Evolutionary conservation across 2,329 filamentous ascomycete genomes (phyloP).

Genomic region (Lomentospora prolificans): DNA sequence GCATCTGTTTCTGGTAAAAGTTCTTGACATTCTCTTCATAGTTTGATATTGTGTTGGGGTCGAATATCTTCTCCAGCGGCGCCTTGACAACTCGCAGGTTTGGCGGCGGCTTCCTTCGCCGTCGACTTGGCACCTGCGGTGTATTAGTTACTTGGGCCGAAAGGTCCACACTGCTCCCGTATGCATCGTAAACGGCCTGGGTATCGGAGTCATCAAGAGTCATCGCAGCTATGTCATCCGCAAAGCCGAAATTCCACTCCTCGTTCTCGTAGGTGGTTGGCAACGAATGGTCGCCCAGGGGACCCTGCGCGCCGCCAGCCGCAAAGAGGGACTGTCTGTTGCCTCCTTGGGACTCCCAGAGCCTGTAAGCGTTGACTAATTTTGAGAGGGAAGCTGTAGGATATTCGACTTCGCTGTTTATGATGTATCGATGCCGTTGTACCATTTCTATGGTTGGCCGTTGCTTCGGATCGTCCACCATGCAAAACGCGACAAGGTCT

Average conservation of each 20-base stretch:
- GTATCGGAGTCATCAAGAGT: constrained; percentile 42
- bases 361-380: constrained; percentile 61
- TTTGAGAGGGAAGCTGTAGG: constrained; percentile 54
- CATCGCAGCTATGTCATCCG: constrained; percentile 50
- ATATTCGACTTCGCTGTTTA: constrained; percentile 49
- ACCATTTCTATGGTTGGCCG: constrained; percentile 62
- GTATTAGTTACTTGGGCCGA: constrained; percentile 25
- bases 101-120: constrained; percentile 4
- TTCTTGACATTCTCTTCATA: constrained; percentile 54
- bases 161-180: constrained; percentile 39
- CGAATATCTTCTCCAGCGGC: constrained; percentile 55
- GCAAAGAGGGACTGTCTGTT: constrained; percentile 58
- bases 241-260: constrained; percentile 60
- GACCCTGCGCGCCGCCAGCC: constrained; percentile 41
- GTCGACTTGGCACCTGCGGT: constrained; percentile 27
- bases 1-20: constrained; percentile 41
- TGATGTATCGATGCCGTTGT: constrained; percentile 59
- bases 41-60: constrained; percentile 54
- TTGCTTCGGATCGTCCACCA: constrained; percentile 57
- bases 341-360: constrained; percentile 68
- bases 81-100: constrained; percentile 30
- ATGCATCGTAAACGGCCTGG: constrained; percentile 51
- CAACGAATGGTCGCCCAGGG: constrained; percentile 29
- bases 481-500: constrained; percentile 62
- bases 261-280: constrained; percentile 38